These are phyloP conservation scores for Cylindrotheca fusiformis DNA, from an alignment of 108 stramenopile genomes.

Conservation along the genomic window DNA sequence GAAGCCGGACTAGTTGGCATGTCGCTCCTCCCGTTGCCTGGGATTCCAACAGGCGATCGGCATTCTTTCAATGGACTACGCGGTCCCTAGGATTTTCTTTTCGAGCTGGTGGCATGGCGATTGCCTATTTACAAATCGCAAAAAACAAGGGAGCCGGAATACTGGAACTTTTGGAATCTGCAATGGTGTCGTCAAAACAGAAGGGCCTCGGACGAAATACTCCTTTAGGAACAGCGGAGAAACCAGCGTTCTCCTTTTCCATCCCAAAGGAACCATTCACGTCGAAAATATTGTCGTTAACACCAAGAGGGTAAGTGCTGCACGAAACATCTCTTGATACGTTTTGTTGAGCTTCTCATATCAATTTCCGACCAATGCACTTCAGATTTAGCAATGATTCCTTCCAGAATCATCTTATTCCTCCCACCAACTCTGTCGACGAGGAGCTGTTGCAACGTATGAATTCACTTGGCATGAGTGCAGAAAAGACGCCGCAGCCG, in stretches of 20 bases:
- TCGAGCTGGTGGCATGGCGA: slow-evolving; percentile 50
- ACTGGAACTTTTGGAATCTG: slow-evolving; percentile 23
- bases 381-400: too few species aligned
- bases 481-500: slow-evolving; percentile 1
- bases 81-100: slow-evolving; percentile 52
- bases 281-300: slow-evolving; percentile 6
- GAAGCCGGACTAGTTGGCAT: slow-evolving; percentile 43
- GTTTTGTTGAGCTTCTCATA: too few species aligned
- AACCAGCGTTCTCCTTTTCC: neutral
- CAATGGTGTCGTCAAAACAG: slow-evolving; percentile 29
- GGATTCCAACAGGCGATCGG: slow-evolving; percentile 37
- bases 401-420: too few species aligned
- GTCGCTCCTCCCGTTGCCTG: slow-evolving; percentile 55
- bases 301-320: slow-evolving; percentile 26
- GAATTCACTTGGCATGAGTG: slow-evolving; percentile 16
- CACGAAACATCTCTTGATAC: slow-evolving; percentile 18
- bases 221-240: neutral
- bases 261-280: neutral
- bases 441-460: slow-evolving; percentile 14
- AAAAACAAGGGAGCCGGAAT: slow-evolving; percentile 29
- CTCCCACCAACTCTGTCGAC: neutral
- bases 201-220: neutral
- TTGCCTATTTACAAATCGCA: slow-evolving; percentile 33
- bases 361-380: too few species aligned
- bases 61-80: slow-evolving; percentile 60